These are phyloP conservation scores for Vitis labrusca DNA, from an alignment of 164 flowering plant genomes.

Conservation along the genomic window DNA sequence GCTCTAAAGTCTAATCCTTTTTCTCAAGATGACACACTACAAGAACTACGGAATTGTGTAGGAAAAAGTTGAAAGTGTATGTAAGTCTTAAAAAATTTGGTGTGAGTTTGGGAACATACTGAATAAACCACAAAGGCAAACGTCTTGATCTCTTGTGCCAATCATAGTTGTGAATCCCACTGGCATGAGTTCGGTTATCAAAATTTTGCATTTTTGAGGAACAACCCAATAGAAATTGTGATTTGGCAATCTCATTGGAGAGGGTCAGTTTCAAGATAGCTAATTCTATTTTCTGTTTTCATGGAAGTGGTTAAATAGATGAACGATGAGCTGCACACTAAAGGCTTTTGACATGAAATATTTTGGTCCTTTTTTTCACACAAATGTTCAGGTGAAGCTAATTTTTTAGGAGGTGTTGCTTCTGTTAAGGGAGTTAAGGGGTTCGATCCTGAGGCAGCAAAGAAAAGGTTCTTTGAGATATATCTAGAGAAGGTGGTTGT, in stretches of 20 bases:
- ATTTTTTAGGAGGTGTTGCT: conserved; percentile 98
- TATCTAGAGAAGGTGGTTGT: conserved; percentile 76
- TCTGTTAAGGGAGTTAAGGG: conserved; percentile 71
- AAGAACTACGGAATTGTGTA: no score
- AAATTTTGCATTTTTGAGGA: neutral
- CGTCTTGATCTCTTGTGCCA: no score
- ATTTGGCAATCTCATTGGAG: neutral
- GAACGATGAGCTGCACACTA: neutral
- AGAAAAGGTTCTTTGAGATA: conserved; percentile 90
- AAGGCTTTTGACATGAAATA: neutral
- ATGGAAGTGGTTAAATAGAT: neutral
- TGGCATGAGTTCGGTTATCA: neutral
- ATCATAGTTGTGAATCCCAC: no score
- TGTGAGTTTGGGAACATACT: no score
- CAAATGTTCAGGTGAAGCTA: conserved; percentile 74
- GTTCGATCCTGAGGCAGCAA: conserved; percentile 69
- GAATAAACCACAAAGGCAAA: no score
- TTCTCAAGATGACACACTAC: no score
- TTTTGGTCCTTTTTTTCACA: neutral
- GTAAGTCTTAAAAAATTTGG: neutral
- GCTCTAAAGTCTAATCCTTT: no score
- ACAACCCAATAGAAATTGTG: neutral
- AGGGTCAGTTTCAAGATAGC: neutral
- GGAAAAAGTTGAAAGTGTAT: neutral
- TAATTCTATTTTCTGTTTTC: neutral